These are phyloP conservation scores for Candida palmyrensis DNA, from an alignment of 805 yeast genomes.

Conservation along the genomic window DNA sequence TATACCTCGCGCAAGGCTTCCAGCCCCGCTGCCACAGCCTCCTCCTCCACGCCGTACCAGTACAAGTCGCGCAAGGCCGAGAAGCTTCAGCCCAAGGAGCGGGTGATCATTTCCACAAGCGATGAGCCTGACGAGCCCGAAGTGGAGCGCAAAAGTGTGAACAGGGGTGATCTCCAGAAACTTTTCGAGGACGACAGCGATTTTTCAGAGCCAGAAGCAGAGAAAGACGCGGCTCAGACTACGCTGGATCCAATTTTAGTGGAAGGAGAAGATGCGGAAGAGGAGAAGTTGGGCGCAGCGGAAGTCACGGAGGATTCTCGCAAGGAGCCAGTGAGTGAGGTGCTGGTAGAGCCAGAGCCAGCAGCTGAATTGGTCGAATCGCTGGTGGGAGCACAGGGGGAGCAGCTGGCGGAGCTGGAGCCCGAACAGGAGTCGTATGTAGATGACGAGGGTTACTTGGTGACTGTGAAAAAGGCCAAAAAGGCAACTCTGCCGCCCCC, in stretches of 20 bases:
- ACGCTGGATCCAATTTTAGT: conserved; percentile 12
- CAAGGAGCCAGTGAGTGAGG: background rate
- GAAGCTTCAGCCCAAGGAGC: conserved; percentile 24
- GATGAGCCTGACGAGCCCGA: conserved; percentile 10
- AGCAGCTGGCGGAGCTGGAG: conserved; percentile 6
- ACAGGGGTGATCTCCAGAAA: conserved; percentile 21
- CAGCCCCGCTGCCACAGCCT: conserved; percentile 9
- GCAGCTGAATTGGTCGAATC: background rate
- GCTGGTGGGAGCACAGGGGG: conserved; percentile 6
- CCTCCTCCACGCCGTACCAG: conserved; percentile 10
- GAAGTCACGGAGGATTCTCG: background rate
- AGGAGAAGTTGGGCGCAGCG: conserved; percentile 4
- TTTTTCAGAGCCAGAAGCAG: conserved; percentile 2
- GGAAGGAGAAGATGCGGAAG: conserved; percentile 6
- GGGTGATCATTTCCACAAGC: conserved; percentile 27
- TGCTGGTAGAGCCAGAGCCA: background rate
- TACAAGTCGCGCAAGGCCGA: conserved; percentile 35
- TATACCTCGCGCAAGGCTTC: conserved; percentile 17
- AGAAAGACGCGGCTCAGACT: too few species aligned
- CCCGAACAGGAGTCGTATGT: conserved; percentile 13
- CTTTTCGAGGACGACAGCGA: conserved; percentile 28
- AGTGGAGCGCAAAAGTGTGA: conserved; percentile 5
- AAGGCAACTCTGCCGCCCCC: conserved; percentile 9
- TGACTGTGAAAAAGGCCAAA: conserved; percentile 27
- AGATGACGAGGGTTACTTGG: conserved; percentile 51